Base-by-base conservation (phyloP, 257 asterid species). In the Solanum clarkiae region DNA sequence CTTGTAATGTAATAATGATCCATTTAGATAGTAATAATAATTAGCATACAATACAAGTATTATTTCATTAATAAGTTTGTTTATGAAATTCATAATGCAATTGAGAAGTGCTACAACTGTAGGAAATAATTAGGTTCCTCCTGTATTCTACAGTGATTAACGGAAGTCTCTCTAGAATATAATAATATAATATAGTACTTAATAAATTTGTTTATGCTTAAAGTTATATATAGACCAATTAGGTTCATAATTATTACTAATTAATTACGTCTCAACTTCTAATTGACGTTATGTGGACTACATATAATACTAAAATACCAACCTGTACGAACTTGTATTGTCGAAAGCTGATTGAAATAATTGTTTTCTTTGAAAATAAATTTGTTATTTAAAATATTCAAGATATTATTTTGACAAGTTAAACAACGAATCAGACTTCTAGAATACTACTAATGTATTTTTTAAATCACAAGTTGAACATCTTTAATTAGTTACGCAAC, bases 281-380 rank as follows among this genome's bases (percentile, higher is more conserved):
- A 89, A 89, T 90, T 90, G 91, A 66, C 85, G 77, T 68, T 40
- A 80, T 29, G 36, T 84, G 44, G 75, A 74, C 57, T 65, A 83
- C 14, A 6, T 56, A 84, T 45, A 68, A 32, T 15, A 55, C 17
- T 59, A 22, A 11, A 26, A 10, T 15, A 77, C 26, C 47, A 6
- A 72, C 56, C 85, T 59, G 80, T 49, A 40, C 74, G 83, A 86
- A 85, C 45, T 80, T 84, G 92, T 87, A 80, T 44, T 32, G 82
- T 51, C 86, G 92, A 92, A 92, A 92, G 93, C 92, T 83, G 84
- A 68, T 24, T 6, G 85, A 56, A 80, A 86, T 86, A 20, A 71
- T 71, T 86, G 86, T 90, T 77, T 84, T 49, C 14, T 49, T 87
- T 85, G 65, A 89, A 82, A 86, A 82, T 86, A 66, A 10, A 29